A percentile compares a stretch with the other conserved stretches of the same genome.
phyloP scores from a whole-genome alignment of 1,284 basidiomycete genomes.

The Trichosporon coremiiforme region DNA sequence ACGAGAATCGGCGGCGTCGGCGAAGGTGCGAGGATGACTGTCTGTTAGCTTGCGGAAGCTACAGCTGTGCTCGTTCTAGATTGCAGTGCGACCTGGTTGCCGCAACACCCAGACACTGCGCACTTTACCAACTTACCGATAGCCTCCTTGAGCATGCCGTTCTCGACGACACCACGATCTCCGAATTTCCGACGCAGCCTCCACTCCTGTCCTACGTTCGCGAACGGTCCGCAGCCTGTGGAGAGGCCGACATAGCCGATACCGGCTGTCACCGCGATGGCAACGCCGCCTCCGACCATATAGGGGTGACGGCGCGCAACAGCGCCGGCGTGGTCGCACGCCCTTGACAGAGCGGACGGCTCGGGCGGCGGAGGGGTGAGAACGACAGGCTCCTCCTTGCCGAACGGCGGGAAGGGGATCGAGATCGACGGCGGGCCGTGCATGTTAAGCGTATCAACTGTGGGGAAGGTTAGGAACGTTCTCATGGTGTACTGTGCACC shows the following conservation, averaged over 20 bases:
- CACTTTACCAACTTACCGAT: constrained; percentile 40
- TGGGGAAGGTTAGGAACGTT: constrained; percentile 1
- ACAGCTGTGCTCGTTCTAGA: too few species aligned
- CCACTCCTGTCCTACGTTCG: constrained; percentile 23
- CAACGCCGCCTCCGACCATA: constrained; percentile 33
- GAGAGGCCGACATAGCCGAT: constrained; percentile 38
- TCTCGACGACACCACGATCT: constrained; percentile 42
- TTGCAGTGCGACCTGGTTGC: too few species aligned
- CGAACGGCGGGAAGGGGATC: constrained; percentile 54
- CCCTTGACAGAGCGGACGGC: constrained; percentile 25
- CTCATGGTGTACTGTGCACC: background rate
- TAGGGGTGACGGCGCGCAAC: constrained; percentile 29
- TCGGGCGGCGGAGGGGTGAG: constrained; percentile 44
- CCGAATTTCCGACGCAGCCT: constrained; percentile 37
- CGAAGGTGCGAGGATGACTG: constrained; percentile 52
- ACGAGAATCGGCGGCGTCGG: constrained; percentile 49
- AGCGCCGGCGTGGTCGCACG: constrained; percentile 27
- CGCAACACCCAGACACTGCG: background rate
- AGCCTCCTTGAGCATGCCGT: constrained; percentile 55
- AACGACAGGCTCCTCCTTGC: constrained; percentile 39
- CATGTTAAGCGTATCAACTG: constrained; percentile 54
- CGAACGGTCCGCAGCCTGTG: constrained; percentile 29
- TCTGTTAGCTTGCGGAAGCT: constrained; percentile 24
- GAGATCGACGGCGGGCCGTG: constrained; percentile 53
- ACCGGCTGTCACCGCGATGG: constrained; percentile 41